phyloP scores from a whole-genome alignment of 306 rosid genomes.

The Clitoria ternatea region DNA sequence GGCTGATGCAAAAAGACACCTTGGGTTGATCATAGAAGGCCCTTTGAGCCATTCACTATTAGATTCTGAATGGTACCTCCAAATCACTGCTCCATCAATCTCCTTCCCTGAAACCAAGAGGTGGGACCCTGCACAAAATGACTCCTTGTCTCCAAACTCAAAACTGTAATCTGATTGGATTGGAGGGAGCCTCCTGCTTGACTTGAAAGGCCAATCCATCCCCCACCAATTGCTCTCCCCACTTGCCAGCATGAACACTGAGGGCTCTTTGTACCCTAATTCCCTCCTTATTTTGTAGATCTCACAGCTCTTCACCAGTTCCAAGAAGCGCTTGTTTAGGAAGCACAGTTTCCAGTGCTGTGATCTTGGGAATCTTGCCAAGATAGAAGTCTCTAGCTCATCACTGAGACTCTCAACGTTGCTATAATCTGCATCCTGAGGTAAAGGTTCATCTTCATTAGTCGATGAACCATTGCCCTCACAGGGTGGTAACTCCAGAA shows the following conservation, averaged over 20 bases:
- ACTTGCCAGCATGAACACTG: slow-evolving; percentile 64
- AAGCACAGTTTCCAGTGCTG: slow-evolving; percentile 52
- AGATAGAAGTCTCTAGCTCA: slow-evolving; percentile 62
- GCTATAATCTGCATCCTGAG: slow-evolving; percentile 88
- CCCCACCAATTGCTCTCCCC: slow-evolving; percentile 78
- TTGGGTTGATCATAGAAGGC: slow-evolving; percentile 62
- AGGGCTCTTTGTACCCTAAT: slow-evolving; percentile 54
- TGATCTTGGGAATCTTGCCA: slow-evolving; percentile 70
- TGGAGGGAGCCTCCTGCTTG: slow-evolving; percentile 50
- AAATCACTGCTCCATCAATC: slow-evolving; percentile 47
- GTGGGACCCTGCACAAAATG: slow-evolving; percentile 74
- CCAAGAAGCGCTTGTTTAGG: slow-evolving; percentile 52
- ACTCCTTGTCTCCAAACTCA: slow-evolving; percentile 57
- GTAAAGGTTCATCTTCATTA: slow-evolving; percentile 30
- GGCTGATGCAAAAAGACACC: slow-evolving; percentile 81
- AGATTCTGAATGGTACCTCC: slow-evolving; percentile 52
- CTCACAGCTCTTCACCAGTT: slow-evolving; percentile 55
- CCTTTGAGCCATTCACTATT: slow-evolving; percentile 60
- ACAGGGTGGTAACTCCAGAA: slow-evolving; percentile 21
- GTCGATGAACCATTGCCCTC: slow-evolving; percentile 40
- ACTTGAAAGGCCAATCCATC: slow-evolving; percentile 50
- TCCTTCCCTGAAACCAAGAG: slow-evolving; percentile 71
- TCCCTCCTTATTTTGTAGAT: slow-evolving; percentile 53
- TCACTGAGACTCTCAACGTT: slow-evolving; percentile 48
- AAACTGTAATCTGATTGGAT: slow-evolving; percentile 57